Evolutionary conservation across 495 filamentous ascomycete species (phyloP).

Genomic region (Penicillium simplicissimum): DNA sequence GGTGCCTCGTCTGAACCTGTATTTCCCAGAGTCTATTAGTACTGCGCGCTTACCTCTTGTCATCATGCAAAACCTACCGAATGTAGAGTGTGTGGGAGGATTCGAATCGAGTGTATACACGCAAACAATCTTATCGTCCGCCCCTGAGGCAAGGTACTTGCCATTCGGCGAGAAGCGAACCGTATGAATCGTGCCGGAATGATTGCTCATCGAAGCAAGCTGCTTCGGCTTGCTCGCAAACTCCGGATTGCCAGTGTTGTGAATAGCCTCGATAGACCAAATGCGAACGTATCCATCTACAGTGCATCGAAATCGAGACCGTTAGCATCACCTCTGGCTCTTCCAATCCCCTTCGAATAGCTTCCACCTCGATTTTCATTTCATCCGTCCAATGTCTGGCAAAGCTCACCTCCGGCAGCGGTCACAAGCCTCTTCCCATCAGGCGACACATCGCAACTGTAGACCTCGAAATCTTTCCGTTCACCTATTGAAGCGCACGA

Average conservation of each 20-base stretch:
- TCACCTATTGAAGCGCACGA: slow-evolving; percentile 59
- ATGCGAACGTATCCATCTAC: slow-evolving; percentile 94
- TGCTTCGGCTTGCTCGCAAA: slow-evolving; percentile 80
- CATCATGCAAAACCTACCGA: slow-evolving; percentile 58
- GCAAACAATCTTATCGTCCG: slow-evolving; percentile 97
- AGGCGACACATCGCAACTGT: slow-evolving; percentile 94
- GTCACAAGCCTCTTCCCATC: slow-evolving; percentile 90
- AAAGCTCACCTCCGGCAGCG: slow-evolving; percentile 77
- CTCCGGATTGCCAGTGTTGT: slow-evolving; percentile 66
- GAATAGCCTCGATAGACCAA: slow-evolving; percentile 94
- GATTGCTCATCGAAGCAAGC: slow-evolving; percentile 95
- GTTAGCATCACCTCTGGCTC: slow-evolving; percentile 11
- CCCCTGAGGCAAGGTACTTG: slow-evolving; percentile 91
- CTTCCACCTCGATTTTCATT: background rate
- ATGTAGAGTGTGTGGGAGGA: slow-evolving; percentile 71
- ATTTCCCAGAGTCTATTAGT: slow-evolving; percentile 7
- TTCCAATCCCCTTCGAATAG: background rate
- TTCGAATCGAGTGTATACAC: slow-evolving; percentile 88
- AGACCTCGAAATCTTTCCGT: slow-evolving; percentile 96
- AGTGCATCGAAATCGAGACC: slow-evolving; percentile 10
- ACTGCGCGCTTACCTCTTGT: background rate
- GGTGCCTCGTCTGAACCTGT: slow-evolving; percentile 86
- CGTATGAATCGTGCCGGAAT: slow-evolving; percentile 94
- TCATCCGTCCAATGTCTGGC: background rate
- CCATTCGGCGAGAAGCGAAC: slow-evolving; percentile 94